These are phyloP conservation scores for Apiospora marii DNA, from an alignment of 2,329 filamentous ascomycete genomes.

Conservation along the genomic window DNA sequence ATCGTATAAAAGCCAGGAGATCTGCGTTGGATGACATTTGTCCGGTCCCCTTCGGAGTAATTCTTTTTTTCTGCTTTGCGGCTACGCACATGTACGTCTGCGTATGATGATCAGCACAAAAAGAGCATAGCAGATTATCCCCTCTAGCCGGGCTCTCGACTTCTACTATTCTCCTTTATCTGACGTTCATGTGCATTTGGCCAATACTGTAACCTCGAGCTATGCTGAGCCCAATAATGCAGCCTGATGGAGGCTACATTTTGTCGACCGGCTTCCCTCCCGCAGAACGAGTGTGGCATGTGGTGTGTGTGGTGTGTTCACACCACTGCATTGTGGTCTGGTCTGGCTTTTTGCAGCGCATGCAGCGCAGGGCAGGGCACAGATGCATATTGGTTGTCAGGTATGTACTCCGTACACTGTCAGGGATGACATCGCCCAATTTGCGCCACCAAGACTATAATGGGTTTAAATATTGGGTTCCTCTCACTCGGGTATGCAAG, in stretches of 20 bases:
- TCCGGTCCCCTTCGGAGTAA: not conserved
- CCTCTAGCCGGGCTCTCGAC: not conserved
- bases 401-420: not conserved
- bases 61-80: too few relatives aligned
- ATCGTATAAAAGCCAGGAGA: too few relatives aligned
- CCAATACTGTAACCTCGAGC: not conserved
- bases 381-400: not conserved
- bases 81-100: too few relatives aligned
- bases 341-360: not conserved
- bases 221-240: not conserved
- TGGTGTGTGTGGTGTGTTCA: not conserved
- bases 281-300: not conserved
- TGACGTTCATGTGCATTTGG: not conserved
- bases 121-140: not conserved
- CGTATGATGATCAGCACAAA: not conserved
- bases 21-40: not conserved
- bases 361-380: not conserved
- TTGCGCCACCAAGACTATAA: constrained; percentile 9
- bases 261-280: not conserved
- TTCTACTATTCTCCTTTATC: not conserved
- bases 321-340: not conserved
- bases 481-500: constrained; percentile 14
- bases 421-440: not conserved
- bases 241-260: not conserved
- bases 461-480: constrained; percentile 6